Base-by-base conservation (phyloP, 2,329 filamentous ascomycete genomes). In the Tolypocladium album region DNA sequence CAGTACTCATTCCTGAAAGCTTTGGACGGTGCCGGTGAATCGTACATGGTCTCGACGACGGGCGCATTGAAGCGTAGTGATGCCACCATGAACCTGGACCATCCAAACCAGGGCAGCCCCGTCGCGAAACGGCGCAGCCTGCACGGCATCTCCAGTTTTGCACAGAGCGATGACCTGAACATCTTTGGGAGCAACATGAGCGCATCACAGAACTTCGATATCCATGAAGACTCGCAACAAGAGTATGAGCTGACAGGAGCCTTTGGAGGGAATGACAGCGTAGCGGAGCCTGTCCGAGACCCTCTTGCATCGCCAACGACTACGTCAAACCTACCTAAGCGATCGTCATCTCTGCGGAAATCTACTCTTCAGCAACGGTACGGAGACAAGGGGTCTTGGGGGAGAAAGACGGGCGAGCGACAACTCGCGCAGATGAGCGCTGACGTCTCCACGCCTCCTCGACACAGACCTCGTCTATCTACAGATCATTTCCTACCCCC, bases 21-120 rank as follows among this genome's bases (percentile, higher is more conserved):
- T n/a, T 69, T 79, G 20, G 82, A 85, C 58, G 71, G 71, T 22
- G 76, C 74, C 56, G 66, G 59, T 57, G 70, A 74, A 38, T 62
- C 63, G 59, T 67, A 66, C 59, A 71, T 72, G 70, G 64, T 68
- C 56, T 65, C 70, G 42, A 70, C 67, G 40, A 86, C 88, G 7
- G 96, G 93, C 70, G 92, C 93, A 6, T 77, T 97, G 66, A 97
- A 97, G 80, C 87, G 94, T 67, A 93, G 88, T 69, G 93, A 97
- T 76, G 88, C 89, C 52, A 88, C 88, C 58, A 93, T 96, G 89
- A 91, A 90, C 68, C 77, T 95, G 56, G 92, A 96, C 68, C 88
- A 90, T 64, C 81, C 86, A 36, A 88, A 82, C 67, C 80, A 89
- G 60, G 89, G 89, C 66, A 97, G 90, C 69, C 93, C 94, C 0